Conservation (phyloP, 768 basidiomycete species). For the Phlegmacium glaucopus region DNA sequence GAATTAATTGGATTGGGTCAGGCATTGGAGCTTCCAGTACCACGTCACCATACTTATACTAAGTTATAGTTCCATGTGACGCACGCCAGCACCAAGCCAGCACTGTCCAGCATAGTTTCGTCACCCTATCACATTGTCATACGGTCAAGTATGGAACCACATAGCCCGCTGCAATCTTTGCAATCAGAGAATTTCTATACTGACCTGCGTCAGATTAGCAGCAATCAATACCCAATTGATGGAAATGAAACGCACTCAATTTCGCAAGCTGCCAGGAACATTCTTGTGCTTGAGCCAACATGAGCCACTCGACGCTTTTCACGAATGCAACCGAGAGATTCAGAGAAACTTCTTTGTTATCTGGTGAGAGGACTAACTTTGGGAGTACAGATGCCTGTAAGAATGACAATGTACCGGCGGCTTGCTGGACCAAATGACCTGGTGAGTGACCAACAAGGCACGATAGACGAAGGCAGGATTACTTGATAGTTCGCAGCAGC, state of each 20-base stretch:
- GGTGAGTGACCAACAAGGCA: conserved; percentile 1
- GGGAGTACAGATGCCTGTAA: conserved; percentile 52
- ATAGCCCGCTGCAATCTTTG: conserved; percentile 75
- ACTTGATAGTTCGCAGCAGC: conserved; percentile 74
- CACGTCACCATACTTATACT: no score
- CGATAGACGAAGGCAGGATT: conserved; percentile 28
- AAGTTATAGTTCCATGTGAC: no score
- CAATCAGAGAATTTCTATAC: conserved; percentile 79
- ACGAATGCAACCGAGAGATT: conserved; percentile 69
- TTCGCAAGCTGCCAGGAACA: conserved; percentile 94
- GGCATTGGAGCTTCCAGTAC: no score
- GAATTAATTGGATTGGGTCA: no score
- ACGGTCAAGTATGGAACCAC: conserved; percentile 6
- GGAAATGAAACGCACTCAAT: conserved; percentile 49
- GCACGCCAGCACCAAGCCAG: no score
- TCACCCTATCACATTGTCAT: no score
- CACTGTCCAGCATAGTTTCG: no score
- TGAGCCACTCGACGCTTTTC: conserved; percentile 64
- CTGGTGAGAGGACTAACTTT: conserved; percentile 42
- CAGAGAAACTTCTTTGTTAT: conserved; percentile 50
- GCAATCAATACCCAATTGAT: conserved; percentile 8
- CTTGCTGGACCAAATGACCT: conserved; percentile 37
- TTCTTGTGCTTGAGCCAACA: conserved; percentile 95
- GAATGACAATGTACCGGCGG: conserved; percentile 71
- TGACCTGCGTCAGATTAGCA: conserved; percentile 37